Evolutionary conservation across 805 yeast species (phyloP).

Genomic region (Pichia ethanolica): DNA sequence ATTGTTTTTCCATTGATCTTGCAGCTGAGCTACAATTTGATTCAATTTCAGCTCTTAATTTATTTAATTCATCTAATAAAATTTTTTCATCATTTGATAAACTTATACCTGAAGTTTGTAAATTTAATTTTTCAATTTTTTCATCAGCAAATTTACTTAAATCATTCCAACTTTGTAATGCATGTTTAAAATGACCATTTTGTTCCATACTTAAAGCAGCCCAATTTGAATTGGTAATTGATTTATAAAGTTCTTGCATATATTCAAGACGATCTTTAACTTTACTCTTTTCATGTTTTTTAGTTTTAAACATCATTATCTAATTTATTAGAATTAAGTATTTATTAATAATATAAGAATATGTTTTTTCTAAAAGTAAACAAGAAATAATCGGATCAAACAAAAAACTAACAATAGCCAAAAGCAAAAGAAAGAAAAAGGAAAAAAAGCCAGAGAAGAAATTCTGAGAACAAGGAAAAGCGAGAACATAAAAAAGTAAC

Average conservation of each 20-base stretch:
- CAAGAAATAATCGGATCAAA: too few species aligned
- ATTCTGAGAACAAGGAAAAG: too few species aligned
- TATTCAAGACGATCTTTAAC: constrained; percentile 2
- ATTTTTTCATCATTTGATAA: constrained; percentile 40
- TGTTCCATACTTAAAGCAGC: constrained; percentile 45
- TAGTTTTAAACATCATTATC: background rate
- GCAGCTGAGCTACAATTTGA: constrained; percentile 5
- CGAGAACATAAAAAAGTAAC: too few species aligned
- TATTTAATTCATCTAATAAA: constrained; percentile 29
- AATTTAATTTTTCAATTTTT: constrained; percentile 47
- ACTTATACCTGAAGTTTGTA: constrained; percentile 27
- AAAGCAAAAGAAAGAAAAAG: too few species aligned
- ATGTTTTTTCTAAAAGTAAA: too few species aligned
- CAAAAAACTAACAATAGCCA: too few species aligned
- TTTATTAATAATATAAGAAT: too few species aligned
- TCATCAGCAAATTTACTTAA: constrained; percentile 55
- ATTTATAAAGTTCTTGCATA: constrained; percentile 11
- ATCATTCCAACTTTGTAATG: constrained; percentile 67
- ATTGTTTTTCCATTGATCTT: constrained; percentile 4
- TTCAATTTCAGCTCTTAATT: constrained; percentile 13
- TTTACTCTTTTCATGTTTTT: constrained; percentile 6
- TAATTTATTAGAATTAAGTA: too few species aligned
- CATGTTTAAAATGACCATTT: constrained; percentile 40
- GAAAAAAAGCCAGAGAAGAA: too few species aligned
- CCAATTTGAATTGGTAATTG: constrained; percentile 7